These are phyloP conservation scores for Entomortierella chlamydospora DNA, from an alignment of 192 early-diverging fungal genomes.

Conservation along the genomic window DNA sequence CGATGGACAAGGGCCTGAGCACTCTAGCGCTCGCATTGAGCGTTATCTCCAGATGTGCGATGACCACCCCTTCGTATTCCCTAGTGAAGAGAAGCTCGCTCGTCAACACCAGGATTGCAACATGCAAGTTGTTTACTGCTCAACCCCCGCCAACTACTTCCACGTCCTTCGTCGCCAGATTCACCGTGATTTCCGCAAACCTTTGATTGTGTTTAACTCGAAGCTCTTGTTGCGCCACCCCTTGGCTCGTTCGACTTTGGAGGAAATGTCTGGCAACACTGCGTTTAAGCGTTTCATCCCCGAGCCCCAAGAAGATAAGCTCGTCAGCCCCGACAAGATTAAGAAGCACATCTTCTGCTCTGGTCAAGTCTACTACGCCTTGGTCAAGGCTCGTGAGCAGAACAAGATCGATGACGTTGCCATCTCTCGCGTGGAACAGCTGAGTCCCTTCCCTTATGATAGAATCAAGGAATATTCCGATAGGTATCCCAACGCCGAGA, in stretches of 20 bases:
- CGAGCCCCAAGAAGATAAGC: constrained; percentile 84
- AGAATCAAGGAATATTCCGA: constrained; percentile 86
- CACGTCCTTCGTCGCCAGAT: constrained; percentile 96
- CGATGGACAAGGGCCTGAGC: constrained; percentile 98
- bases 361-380: constrained; percentile 97
- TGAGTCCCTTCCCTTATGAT: constrained; percentile 96
- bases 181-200: constrained; percentile 97
- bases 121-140: constrained; percentile 96
- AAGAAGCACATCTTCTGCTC: constrained; percentile 94
- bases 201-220: constrained; percentile 80
- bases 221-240: constrained; percentile 96
- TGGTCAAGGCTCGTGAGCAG: constrained; percentile 86
- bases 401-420: constrained; percentile 92
- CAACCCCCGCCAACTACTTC: constrained; percentile 98
- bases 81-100: constrained; percentile 78
- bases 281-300: constrained; percentile 94
- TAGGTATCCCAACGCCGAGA: constrained; percentile 91
- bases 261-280: constrained; percentile 86
- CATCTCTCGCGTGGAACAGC: constrained; percentile 95
- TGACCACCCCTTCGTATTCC: constrained; percentile 91
- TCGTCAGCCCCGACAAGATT: constrained; percentile 86
- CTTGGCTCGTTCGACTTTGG: constrained; percentile 86
- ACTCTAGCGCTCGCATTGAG: constrained; percentile 95
- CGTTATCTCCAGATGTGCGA: constrained; percentile 96
- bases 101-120: constrained; percentile 99